Evolutionary conservation across 768 basidiomycete genomes (phyloP), one percentile per base, ranked within the genome.

Genomic region (Gautieria morchelliformis): DNA sequence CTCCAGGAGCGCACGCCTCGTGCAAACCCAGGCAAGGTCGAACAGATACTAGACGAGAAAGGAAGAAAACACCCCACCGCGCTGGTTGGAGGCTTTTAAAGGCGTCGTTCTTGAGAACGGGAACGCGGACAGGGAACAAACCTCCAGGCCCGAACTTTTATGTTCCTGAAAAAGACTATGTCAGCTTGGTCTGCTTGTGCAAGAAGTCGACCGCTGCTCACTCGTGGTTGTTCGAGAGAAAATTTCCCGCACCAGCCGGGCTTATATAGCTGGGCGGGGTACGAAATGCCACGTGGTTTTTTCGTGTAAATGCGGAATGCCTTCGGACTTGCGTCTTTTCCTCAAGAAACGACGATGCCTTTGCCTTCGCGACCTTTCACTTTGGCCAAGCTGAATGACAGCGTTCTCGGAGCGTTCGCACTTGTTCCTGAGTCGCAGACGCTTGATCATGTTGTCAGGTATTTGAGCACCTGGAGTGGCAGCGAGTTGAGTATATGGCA

Each of bases 71-170:
- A 49, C 56, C 48, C 56, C 56, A 57, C 56, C 49, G 56, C 56
- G 56, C 37, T 27, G 56, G 35, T 30, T 45, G 42, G 41, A 20
- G 47, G 56, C 46, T 19, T 33, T 33, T 47, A 3, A 24, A 11
- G n/a, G 56, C 62, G 48, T 65, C 56, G 51, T 19, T 66, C 58
- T 65, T 49, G 65, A 61, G 61, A 63, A 66, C 65, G 65, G 65
- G 64, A 65, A 92, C 89, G 89, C 89, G 89, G 85, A 81, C 88
- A 81, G 82, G 87, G 82, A 89, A 80, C 83, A 85, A 71, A 79
- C 80, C 82, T 85, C 85, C 88, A 68, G 78, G 89, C 80, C 86
- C 89, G 89, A 92, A 91, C 89, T 92, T 88, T 87, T 80, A 68
- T 82, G 89, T 91, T 87, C 83, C 78, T 87, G 78, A 60, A 66